Evolutionary conservation across 257 asterid species (phyloP), one percentile per base, ranked within the genome.

Genomic region (Gardenia jasminoides): DNA sequence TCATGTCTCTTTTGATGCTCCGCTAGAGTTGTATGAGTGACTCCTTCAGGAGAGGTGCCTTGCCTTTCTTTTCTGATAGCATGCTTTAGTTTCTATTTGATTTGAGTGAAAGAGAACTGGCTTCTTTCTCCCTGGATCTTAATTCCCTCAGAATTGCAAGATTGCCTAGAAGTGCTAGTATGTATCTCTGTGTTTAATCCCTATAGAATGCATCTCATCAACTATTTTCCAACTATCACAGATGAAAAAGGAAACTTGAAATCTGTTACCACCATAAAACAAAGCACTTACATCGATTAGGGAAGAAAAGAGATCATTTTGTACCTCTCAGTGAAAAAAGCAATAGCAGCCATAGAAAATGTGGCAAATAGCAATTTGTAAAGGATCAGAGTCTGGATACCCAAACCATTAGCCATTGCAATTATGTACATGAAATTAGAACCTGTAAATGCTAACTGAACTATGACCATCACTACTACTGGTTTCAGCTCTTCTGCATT

Each of bases 51-150:
- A 76, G 92, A 76, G 31, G 83, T 67, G 67, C 74, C 90, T 6
- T 76, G 90, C 78, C 88, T 85, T 78, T 92, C 98, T 85, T 92
- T 94, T 80, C 94, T 95, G 83, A 96, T 89, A 46, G 94, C 98
- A 85, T 92, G 88, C 90, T 89, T 88, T 54, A 96, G 86, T 87
- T 85, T 93, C 81, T 98, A 86, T 84, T 92, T 93, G 69, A 96
- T 89, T 80, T 96, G 96, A 13, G 92, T 85, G 79, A 96, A 93
- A 54, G 97, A 93, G 82, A 96, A 96, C 68, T 89, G 91, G 77
- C 87, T 84, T 82, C 79, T 91, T 77, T 88, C 91, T 74, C 77
- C 81, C 44, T 78, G 86, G 77, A 74, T 75, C 80, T 83, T 87
- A 76, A 76, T 76, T 67, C 74, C 85, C 74, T 62, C 24, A 26